Percentiles rank a stretch among this genome's conserved stretches.
Conservation (phyloP, 176 grass and related monocot species). For the Aegilops tauschii region DNA sequence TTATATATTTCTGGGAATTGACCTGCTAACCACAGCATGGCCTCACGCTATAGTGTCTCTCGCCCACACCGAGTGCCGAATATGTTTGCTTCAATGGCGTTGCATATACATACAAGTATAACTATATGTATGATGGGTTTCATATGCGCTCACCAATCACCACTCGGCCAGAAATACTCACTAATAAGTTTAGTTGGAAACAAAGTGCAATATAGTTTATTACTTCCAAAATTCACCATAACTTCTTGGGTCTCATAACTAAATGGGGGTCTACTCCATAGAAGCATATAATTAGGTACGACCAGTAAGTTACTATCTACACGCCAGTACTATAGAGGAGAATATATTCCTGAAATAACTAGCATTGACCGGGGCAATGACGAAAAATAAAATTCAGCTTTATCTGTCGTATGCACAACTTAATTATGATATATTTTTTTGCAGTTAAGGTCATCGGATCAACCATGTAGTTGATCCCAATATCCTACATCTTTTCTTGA, state of each 20-base stretch:
- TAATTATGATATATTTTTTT: not conserved
- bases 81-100: not conserved
- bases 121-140: not conserved
- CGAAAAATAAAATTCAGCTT: not conserved
- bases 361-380: not conserved
- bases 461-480: not conserved
- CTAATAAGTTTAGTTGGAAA: not conserved
- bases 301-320: not conserved
- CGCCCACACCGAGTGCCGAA: not conserved
- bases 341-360: not conserved
- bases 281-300: not conserved
- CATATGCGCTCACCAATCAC: not conserved
- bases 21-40: slow-evolving; percentile 16
- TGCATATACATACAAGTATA: not conserved
- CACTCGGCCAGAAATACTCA: not conserved
- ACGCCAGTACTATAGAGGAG: not conserved
- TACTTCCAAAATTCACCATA: not conserved
- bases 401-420: not conserved
- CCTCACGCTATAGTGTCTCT: not conserved
- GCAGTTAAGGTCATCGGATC: not conserved
- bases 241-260: not conserved
- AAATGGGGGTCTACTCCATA: not conserved
- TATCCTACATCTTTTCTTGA: too few species aligned
- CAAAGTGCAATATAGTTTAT: not conserved
- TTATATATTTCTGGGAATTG: slow-evolving; percentile 16